A percentile compares a stretch with the other conserved stretches of the same genome.
Conservation (phyloP, 2,329 filamentous ascomycete genomes). For the Paecilomyces dactylethromorphus region DNA sequence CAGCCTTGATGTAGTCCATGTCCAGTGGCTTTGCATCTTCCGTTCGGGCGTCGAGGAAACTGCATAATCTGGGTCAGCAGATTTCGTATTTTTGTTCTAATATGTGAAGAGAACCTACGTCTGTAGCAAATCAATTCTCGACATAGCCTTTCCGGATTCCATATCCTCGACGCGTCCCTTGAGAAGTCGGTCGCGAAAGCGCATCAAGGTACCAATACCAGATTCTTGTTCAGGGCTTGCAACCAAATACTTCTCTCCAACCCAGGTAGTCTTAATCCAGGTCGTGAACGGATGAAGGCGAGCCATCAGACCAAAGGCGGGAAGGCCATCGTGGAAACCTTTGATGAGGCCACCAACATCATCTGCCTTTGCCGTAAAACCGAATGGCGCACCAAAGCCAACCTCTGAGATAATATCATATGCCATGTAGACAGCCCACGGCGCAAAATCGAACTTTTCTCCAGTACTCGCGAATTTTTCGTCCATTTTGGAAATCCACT, state of each 20-base stretch:
- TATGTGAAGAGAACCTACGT: constrained; percentile 24
- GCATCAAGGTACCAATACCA: constrained; percentile 52
- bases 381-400: constrained; percentile 51
- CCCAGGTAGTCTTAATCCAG: constrained; percentile 48
- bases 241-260: constrained; percentile 44
- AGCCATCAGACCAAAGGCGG: constrained; percentile 46
- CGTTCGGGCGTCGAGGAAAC: constrained; percentile 35
- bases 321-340: constrained; percentile 48
- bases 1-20: constrained; percentile 47
- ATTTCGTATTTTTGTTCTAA: neutral
- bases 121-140: constrained; percentile 49
- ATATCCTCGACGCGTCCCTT: constrained; percentile 43
- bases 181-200: constrained; percentile 51
- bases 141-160: constrained; percentile 36
- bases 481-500: constrained; percentile 47
- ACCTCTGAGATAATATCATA: constrained; percentile 54
- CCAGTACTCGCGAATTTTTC: constrained; percentile 40
- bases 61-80: neutral
- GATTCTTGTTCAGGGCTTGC: constrained; percentile 48
- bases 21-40: constrained; percentile 42
- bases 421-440: constrained; percentile 47
- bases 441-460: constrained; percentile 48
- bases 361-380: constrained; percentile 47
- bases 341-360: constrained; percentile 51
- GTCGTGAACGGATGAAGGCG: constrained; percentile 49